Conservation (phyloP, 2,329 filamentous ascomycete genomes). For the Incumbomyces lentus region DNA sequence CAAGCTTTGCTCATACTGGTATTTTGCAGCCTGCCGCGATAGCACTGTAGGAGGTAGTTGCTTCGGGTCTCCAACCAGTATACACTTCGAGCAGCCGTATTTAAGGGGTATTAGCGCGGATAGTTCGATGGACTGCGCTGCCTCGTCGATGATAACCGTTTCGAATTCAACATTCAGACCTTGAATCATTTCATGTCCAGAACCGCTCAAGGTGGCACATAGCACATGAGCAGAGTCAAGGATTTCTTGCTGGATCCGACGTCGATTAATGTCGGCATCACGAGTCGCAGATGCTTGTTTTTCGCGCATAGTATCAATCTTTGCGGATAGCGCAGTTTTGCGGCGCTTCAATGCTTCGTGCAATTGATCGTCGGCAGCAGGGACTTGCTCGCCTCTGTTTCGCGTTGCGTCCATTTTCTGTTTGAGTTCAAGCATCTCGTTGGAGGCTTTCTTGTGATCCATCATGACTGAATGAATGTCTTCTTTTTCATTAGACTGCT, state of each 20-base stretch:
- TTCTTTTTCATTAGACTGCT: conserved; percentile 31
- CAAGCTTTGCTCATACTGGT: conserved; percentile 93
- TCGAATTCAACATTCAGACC: conserved; percentile 92
- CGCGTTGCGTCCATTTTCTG: conserved; percentile 60
- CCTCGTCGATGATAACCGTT: conserved; percentile 96
- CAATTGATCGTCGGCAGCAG: conserved; percentile 54
- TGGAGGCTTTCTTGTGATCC: conserved; percentile 51
- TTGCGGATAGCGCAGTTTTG: conserved; percentile 64
- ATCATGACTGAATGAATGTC: conserved; percentile 59
- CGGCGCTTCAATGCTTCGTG: conserved; percentile 68
- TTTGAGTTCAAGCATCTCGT: conserved; percentile 60
- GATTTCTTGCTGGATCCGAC: conserved; percentile 79
- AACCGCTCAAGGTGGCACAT: conserved; percentile 88
- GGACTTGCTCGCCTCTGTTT: conserved; percentile 36
- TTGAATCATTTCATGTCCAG: conserved; percentile 95
- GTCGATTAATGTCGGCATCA: conserved; percentile 74
- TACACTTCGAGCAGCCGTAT: conserved; percentile 92
- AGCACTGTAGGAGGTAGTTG: conserved; percentile 92
- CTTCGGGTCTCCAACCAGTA: conserved; percentile 94
- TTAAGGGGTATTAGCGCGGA: conserved; percentile 94
- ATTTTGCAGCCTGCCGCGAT: conserved; percentile 81
- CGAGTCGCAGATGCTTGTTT: conserved; percentile 70
- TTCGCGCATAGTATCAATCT: conserved; percentile 81
- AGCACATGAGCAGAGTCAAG: conserved; percentile 85
- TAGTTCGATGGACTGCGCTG: conserved; percentile 94